These are phyloP conservation scores for Mycena capillaripes DNA, from an alignment of 768 basidiomycete species.

Conservation along the genomic window DNA sequence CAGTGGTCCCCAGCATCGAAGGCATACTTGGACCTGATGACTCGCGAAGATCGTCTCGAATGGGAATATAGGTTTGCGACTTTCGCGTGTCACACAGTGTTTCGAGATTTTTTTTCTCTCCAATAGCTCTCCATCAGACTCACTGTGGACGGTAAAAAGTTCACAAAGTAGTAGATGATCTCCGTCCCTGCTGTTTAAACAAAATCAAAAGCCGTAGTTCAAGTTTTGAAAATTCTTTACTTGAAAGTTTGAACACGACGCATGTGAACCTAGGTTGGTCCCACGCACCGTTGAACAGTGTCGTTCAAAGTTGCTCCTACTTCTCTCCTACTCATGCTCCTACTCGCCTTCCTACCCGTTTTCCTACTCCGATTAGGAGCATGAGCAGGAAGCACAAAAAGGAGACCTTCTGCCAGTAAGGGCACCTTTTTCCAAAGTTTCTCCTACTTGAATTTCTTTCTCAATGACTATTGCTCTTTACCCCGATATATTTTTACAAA, in stretches of 20 bases:
- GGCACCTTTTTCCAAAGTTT: too few species aligned
- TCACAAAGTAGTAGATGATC: background rate
- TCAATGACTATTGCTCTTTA: too few species aligned
- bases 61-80: constrained; percentile 22
- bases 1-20: constrained; percentile 44
- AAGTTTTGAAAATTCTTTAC: too few species aligned
- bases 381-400: background rate
- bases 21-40: constrained; percentile 45
- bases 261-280: too few species aligned
- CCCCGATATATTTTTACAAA: too few species aligned
- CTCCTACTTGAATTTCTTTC: too few species aligned
- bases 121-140: too few species aligned
- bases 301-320: background rate
- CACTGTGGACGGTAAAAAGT: background rate
- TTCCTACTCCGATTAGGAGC: background rate
- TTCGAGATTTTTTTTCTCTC: background rate
- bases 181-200: too few species aligned
- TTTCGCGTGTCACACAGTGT: background rate
- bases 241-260: too few species aligned
- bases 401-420: too few species aligned
- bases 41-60: constrained; percentile 32
- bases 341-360: background rate
- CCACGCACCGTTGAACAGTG: too few species aligned
- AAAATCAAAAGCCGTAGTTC: too few species aligned
- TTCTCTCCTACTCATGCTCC: background rate